Evolutionary conservation across 75 land plant genomes (phyloP).

Genomic region (Cunninghamia lanceolata): DNA sequence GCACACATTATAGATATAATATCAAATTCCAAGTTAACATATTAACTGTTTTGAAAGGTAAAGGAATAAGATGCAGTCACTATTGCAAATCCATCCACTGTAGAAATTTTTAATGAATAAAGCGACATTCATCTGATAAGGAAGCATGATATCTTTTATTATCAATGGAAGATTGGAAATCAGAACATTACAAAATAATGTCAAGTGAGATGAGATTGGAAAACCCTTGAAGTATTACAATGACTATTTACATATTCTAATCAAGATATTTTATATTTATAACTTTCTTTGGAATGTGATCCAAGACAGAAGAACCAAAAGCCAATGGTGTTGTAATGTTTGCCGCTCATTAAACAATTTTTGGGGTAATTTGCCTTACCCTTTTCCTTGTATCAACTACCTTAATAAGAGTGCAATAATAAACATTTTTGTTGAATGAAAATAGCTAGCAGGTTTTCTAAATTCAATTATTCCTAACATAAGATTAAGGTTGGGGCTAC

Average conservation of each 20-base stretch:
- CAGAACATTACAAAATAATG: neutral
- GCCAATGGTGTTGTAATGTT: neutral
- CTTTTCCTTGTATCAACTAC: neutral
- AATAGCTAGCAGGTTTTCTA: neutral
- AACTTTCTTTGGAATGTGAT: neutral
- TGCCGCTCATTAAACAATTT: neutral
- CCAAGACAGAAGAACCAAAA: neutral
- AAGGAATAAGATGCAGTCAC: neutral
- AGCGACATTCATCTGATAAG: neutral
- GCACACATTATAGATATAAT: neutral
- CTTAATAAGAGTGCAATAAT: neutral
- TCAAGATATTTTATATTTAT: neutral
- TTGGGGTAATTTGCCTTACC: neutral
- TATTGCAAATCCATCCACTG: neutral
- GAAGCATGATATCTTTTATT: neutral
- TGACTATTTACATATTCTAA: neutral
- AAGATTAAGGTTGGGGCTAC: no score
- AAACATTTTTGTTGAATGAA: neutral
- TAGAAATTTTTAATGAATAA: neutral
- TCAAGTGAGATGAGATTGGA: neutral
- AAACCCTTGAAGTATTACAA: neutral
- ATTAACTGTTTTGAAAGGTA: neutral
- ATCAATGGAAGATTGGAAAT: neutral
- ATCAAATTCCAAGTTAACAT: neutral
- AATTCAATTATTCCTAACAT: no score